Conservation (phyloP, 495 filamentous ascomycete genomes). For the Neurospora tetraspora region DNA sequence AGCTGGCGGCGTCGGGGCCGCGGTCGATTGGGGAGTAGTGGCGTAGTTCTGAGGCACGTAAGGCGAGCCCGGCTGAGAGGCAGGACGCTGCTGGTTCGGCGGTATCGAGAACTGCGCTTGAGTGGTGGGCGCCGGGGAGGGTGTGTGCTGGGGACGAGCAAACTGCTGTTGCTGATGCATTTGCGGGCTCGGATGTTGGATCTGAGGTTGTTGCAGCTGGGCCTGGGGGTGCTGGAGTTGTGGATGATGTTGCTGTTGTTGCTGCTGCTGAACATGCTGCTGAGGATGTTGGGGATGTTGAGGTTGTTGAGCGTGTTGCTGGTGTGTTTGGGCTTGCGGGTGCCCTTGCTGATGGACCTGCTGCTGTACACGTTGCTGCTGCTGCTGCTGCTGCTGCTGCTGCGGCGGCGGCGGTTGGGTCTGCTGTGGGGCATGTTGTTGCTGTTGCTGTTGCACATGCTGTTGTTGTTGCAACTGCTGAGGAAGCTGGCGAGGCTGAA, state of each 20-base stretch:
- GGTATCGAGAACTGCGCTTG: constrained; percentile 31
- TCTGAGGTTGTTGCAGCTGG: neutral
- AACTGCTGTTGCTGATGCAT: constrained; percentile 2
- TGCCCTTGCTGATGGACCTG: neutral
- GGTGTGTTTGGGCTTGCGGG: neutral
- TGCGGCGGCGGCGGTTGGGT: neutral
- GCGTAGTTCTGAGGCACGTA: constrained; percentile 9
- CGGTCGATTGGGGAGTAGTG: constrained; percentile 7
- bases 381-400: constrained; percentile 2
- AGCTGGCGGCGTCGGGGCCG: neutral
- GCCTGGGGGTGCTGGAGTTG: neutral
- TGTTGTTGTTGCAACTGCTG: constrained; percentile 5
- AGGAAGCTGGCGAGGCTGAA: constrained; percentile 6
- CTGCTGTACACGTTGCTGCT: constrained; percentile 2
- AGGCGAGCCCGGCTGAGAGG: constrained; percentile 19
- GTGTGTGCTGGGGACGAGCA: constrained; percentile 23
- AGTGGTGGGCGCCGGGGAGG: constrained; percentile 21
- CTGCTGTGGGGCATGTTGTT: constrained; percentile 7
- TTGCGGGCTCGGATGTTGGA: neutral
- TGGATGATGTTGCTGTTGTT: neutral
- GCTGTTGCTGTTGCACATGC: constrained; percentile 15
- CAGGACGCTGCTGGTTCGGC: constrained; percentile 49
- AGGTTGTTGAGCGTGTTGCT: neutral
- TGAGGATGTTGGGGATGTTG: neutral
- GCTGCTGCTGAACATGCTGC: neutral